These are phyloP conservation scores for Magnusiomyces ingens DNA, from an alignment of 1,139 yeast genomes.

Conservation along the genomic window DNA sequence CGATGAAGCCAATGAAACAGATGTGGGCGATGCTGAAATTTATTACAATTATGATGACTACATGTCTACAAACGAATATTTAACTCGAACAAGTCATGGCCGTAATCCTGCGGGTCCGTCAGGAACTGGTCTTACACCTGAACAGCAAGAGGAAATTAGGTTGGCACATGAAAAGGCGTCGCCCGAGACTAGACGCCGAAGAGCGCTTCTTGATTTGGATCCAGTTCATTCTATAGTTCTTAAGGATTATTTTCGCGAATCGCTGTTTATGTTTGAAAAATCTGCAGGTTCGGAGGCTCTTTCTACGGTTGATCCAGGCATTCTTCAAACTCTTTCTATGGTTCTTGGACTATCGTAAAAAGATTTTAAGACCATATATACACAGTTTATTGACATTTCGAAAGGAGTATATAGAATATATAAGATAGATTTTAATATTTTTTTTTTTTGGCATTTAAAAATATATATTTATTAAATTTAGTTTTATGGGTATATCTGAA, in stretches of 20 bases:
- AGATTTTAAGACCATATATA: too few relatives aligned
- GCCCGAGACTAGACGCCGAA: constrained; percentile 20
- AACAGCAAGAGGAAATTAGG: constrained; percentile 3
- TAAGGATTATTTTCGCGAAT: constrained; percentile 13
- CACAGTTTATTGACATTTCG: background rate
- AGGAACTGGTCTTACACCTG: constrained; percentile 1
- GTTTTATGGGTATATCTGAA: too few relatives aligned
- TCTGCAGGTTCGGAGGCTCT: too few relatives aligned
- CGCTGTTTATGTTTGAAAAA: constrained; percentile 4
- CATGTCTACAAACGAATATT: constrained; percentile 23
- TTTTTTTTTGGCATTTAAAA: too few relatives aligned
- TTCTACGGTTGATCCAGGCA: constrained; percentile 4
- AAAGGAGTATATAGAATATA: background rate
- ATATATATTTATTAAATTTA: too few relatives aligned
- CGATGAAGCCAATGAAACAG: constrained; percentile 64
- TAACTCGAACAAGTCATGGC: constrained; percentile 15
- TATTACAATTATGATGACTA: constrained; percentile 27
- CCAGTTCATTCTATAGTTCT: constrained; percentile 23
- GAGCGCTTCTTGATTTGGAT: constrained; percentile 18
- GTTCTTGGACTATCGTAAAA: background rate
- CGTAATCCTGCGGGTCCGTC: background rate
- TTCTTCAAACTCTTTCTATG: constrained; percentile 11
- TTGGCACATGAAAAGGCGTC: constrained; percentile 9
- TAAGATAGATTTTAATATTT: background rate
- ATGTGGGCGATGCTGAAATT: constrained; percentile 31